A percentile compares a stretch with the other conserved stretches of the same genome.
Conservation (phyloP, 768 basidiomycete genomes). For the Rubroboletus satanas region DNA sequence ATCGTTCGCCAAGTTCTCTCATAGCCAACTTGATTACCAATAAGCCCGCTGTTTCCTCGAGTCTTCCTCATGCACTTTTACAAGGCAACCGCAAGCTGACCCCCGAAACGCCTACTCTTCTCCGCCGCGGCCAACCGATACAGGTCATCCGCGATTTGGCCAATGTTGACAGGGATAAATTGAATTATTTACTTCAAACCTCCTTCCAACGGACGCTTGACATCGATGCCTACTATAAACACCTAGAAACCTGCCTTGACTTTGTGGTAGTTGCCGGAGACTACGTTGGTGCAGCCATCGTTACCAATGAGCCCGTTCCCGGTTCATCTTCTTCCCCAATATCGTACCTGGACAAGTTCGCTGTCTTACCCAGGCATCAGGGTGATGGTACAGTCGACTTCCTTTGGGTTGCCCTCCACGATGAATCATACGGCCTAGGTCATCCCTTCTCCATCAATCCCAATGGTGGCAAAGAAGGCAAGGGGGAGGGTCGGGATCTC, state of each 20-base stretch:
- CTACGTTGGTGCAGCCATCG: conserved; percentile 91
- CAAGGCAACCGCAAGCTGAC: conserved; percentile 85
- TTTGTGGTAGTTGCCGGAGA: conserved; percentile 94
- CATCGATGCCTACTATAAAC: conserved; percentile 68
- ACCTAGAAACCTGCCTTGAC: conserved; percentile 75
- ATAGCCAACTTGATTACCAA: conserved; percentile 98
- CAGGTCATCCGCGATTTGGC: conserved; percentile 66
- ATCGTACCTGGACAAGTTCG: conserved; percentile 98
- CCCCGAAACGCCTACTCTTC: conserved; percentile 85
- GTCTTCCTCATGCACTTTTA: conserved; percentile 88
- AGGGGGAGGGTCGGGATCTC: conserved; percentile 87
- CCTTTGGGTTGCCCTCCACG: conserved; percentile 96
- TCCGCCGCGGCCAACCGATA: conserved; percentile 85
- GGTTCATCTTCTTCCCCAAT: conserved; percentile 43
- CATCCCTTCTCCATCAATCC: conserved; percentile 92
- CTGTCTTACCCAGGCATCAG: conserved; percentile 90
- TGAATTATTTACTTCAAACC: conserved; percentile 81
- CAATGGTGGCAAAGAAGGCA: conserved; percentile 87
- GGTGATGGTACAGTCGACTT: conserved; percentile 99
- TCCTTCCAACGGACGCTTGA: conserved; percentile 79
- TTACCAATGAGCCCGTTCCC: conserved; percentile 61
- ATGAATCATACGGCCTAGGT: conserved; percentile 96
- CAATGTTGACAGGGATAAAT: conserved; percentile 71
- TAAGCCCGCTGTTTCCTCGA: conserved; percentile 93
- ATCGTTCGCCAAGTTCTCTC: conserved; percentile 90